Base-by-base conservation (phyloP, 306 rosid species). In the Cucurbita moschata region DNA sequence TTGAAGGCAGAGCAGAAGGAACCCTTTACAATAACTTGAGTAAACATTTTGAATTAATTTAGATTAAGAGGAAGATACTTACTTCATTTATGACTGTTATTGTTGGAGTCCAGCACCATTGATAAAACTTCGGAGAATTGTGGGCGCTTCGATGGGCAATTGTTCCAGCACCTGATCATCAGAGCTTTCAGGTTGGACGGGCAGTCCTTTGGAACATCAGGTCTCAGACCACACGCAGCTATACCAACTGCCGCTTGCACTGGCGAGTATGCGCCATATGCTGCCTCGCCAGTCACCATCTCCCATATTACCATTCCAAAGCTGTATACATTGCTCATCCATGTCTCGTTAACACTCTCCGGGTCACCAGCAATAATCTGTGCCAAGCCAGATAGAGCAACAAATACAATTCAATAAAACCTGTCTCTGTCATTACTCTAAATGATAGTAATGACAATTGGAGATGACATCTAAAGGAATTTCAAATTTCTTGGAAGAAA, bases 291-390 rank as follows among this genome's bases (percentile, higher is more conserved):
- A 3, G 89, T 81, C 74, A 94, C 91, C 92, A 94, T 89, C 78
- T 94, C 99, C 99, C 99, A 94, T 42, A 94, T 80, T 42, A 94
- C 79, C 99, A 94, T 94, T 58, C 99, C 99, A 19, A 82, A 94
- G 78, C 99, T 94, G 65, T 94, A 94, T 72, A 86, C 96, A 10
- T 94, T 94, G 65, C 99, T 91, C 97, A 86, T 89, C 87, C 95
- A 89, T 51, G 97, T 86, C 91, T 91, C 97, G 7, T 81, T 80
- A 30, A 91, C 99, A 73, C 86, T 83, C 85, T 94, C 97, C 1
- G 99, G 97, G 75, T 94, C 99, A 62, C 99, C 92, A 14, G 99
- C 99, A 63, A 94, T 94, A 79, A 91, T 91, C 97, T 94, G 87
- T 56, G 76, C 44, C 30, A 79, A 75, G 75, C 68, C 77, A 76